phyloP scores from a whole-genome alignment of 129 eudicot species.

The Flaveria trinervia region DNA sequence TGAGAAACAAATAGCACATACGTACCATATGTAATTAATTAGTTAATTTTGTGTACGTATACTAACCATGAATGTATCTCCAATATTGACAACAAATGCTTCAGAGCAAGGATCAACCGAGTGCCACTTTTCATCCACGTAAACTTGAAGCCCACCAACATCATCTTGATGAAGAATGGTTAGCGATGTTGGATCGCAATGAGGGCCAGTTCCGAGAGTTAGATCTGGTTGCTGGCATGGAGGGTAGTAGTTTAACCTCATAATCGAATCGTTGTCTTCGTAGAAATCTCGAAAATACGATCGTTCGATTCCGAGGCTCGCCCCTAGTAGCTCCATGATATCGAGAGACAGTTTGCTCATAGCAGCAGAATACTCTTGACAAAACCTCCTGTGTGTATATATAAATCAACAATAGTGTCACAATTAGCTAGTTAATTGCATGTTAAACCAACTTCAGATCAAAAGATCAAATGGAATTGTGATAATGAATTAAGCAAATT shows the following conservation, averaged over 20 bases:
- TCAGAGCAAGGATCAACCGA: conserved; percentile 62
- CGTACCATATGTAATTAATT: neutral
- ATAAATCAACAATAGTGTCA: conserved; percentile 13
- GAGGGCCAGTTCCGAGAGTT: conserved; percentile 96
- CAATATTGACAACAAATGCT: conserved; percentile 89
- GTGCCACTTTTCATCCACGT: conserved; percentile 70
- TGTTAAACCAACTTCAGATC: neutral
- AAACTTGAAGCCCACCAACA: conserved; percentile 92
- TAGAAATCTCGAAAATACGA: conserved; percentile 58
- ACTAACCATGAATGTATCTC: conserved; percentile 90
- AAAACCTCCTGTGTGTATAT: conserved; percentile 51
- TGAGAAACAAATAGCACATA: neutral
- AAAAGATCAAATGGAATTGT: neutral
- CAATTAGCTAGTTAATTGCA: neutral
- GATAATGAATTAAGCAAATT: neutral
- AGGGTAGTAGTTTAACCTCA: conserved; percentile 89
- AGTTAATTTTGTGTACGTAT: too few species aligned
- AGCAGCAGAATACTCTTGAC: conserved; percentile 66
- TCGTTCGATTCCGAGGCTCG: conserved; percentile 72
- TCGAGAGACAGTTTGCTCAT: conserved; percentile 67
- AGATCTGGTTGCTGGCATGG: conserved; percentile 68
- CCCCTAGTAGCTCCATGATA: conserved; percentile 80
- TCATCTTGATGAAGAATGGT: conserved; percentile 92
- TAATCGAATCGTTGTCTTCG: conserved; percentile 71
- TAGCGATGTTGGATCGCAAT: conserved; percentile 87